Evolutionary conservation across 1,284 basidiomycete species (phyloP), one percentile per base, ranked within the genome.

Genomic region (Leccinum angustisporum): DNA sequence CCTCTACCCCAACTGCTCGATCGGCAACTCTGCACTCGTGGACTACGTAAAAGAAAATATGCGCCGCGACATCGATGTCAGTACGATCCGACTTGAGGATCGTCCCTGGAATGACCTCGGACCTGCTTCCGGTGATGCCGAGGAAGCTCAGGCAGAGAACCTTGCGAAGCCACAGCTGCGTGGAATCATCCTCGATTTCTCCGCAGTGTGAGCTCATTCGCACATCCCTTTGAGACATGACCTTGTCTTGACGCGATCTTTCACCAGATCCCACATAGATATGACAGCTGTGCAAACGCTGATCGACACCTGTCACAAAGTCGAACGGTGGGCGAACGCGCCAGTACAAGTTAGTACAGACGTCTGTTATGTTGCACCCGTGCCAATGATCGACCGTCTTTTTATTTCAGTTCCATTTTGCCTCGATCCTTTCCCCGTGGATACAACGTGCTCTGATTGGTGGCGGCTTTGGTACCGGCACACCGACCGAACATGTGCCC

Each of bases 101-200:
- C 86, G 97, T 54, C 87, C 94, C 3, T 99, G 97, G 97, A 99
- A 99, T 74, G 95, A 97, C 71, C 90, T 94, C 13, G 92, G 92
- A 53, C 92, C 91, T 43, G 76, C 76, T 57, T 79, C 81, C 57
- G 81, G 79, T 25, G 79, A 79, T 8, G 77, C 77, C 1, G 78
- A 77, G 7, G 79, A 77, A 48, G 83, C 86, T 60, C 80, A 78
- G 64, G 77, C 72, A 36, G 78, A 76, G 25, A 90, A 93, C 65
- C 65, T 77, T 25, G 80, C 81, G 68, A 86, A 85, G 67, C 92
- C 95, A 0, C 72, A 81, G 7, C 80, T 98, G 38, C 87, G 86
- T 57, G 95, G 96, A 9, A 84, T 99, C 68, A 90, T 99, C 40
- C 81, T 98, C 21, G 97, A 99, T 75, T 96, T 98, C 72, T 89